Conservation (phyloP, 805 yeast genomes). For the Zygoascus ofunaensis region DNA sequence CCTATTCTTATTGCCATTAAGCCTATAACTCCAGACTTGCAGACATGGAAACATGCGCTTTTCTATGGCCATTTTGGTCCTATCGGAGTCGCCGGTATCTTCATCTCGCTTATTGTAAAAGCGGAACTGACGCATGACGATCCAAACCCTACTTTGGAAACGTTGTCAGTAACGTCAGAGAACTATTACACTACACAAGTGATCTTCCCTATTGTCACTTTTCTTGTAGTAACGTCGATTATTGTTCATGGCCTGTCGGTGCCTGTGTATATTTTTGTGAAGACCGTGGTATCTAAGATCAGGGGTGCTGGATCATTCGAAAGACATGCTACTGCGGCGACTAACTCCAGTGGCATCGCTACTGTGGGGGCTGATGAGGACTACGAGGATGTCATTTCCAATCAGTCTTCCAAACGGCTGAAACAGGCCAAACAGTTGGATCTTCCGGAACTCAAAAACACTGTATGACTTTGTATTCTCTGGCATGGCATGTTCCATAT, state of each 20-base stretch:
- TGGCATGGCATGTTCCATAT: too few species aligned
- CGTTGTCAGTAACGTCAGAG: constrained; percentile 40
- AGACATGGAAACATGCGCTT: constrained; percentile 86
- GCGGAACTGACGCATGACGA: constrained; percentile 54
- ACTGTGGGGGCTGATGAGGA: too few species aligned
- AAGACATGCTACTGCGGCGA: too few species aligned
- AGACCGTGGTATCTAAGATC: constrained; percentile 82
- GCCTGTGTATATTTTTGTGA: constrained; percentile 68
- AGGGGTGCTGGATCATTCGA: too few species aligned
- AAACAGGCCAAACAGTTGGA: too few species aligned
- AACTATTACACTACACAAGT: constrained; percentile 52
- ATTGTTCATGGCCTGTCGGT: constrained; percentile 88
- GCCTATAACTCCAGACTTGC: constrained; percentile 76
- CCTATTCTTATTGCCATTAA: constrained; percentile 72
- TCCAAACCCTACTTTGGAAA: constrained; percentile 45
- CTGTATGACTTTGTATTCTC: too few species aligned
- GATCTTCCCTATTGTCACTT: constrained; percentile 78
- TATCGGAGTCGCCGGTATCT: constrained; percentile 88
- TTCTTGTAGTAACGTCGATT: constrained; percentile 71
- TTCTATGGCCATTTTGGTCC: constrained; percentile 97
- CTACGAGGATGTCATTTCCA: too few species aligned
- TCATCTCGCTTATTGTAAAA: constrained; percentile 73
- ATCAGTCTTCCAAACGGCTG: too few species aligned
- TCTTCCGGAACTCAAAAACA: too few species aligned
- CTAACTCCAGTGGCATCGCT: too few species aligned